Conservation (phyloP, 2,329 filamentous ascomycete genomes). For the Cytospora piceicola region DNA sequence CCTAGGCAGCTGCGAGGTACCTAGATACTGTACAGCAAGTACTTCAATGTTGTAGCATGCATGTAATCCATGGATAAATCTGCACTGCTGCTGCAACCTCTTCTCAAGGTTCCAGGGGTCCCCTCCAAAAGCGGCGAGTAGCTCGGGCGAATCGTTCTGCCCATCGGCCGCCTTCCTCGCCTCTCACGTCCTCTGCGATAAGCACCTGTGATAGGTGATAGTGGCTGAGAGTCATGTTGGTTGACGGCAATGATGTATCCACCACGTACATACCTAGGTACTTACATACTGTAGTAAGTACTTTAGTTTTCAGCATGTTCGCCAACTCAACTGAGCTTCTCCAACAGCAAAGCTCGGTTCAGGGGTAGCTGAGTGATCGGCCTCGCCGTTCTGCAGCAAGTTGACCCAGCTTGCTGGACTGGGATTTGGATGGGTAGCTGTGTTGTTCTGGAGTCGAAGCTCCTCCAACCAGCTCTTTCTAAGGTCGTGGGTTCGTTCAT, state of each 20-base stretch:
- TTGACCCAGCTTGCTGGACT: constrained; percentile 13
- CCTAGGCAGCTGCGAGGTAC: no score
- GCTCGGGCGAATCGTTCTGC: constrained; percentile 16
- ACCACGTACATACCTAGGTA: background rate
- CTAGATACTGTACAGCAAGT: no score
- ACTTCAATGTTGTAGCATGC: background rate
- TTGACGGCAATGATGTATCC: background rate
- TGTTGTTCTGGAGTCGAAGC: constrained; percentile 3
- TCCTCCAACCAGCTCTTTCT: constrained; percentile 9
- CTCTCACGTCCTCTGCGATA: background rate
- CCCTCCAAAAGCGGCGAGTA: constrained; percentile 24
- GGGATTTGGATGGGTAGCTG: background rate
- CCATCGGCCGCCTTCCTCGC: background rate
- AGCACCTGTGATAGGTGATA: background rate
- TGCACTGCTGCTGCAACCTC: constrained; percentile 6
- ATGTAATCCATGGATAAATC: background rate
- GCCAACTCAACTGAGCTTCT: background rate
- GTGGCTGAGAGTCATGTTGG: background rate
- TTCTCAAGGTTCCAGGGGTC: constrained; percentile 4
- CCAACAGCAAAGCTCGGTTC: constrained; percentile 19
- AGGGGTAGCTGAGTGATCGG: constrained; percentile 29
- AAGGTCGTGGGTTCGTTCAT: constrained; percentile 14
- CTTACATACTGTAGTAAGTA: background rate
- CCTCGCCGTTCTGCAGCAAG: constrained; percentile 26
- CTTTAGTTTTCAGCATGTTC: background rate